A percentile compares a stretch with the other conserved stretches of the same genome.
These are phyloP conservation scores for Jacaranda copaia DNA, from an alignment of 257 asterid genomes.

Conservation along the genomic window DNA sequence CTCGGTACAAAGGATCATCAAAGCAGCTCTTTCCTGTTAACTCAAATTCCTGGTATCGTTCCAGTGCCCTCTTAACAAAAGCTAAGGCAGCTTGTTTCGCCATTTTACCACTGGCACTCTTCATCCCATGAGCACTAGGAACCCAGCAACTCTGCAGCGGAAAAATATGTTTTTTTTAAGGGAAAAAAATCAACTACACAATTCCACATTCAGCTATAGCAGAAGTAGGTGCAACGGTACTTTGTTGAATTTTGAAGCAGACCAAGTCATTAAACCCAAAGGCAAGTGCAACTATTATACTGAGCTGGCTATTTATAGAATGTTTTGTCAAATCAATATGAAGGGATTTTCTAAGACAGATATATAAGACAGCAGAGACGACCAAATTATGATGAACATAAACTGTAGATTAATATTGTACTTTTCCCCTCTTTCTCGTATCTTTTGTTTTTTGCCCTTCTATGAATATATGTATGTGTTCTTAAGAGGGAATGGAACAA, in stretches of 20 bases:
- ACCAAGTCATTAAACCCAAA: background rate
- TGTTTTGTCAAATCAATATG: conserved; percentile 12
- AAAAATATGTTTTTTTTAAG: background rate
- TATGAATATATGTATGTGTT: background rate
- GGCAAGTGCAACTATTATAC: conserved; percentile 11
- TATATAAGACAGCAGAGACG: conserved; percentile 7
- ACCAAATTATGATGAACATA: conserved; percentile 16
- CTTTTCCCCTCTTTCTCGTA: background rate
- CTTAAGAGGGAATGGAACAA: background rate
- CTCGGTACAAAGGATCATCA: conserved; percentile 65
- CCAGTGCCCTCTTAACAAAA: conserved; percentile 78
- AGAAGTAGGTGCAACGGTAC: conserved; percentile 13
- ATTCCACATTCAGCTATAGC: conserved; percentile 9
- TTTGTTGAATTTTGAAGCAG: conserved; percentile 12
- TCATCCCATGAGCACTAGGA: conserved; percentile 81
- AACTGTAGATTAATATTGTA: background rate
- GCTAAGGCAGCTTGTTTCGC: conserved; percentile 89
- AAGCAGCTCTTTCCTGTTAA: conserved; percentile 85
- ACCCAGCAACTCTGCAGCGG: conserved; percentile 75
- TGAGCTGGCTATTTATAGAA: conserved; percentile 2
- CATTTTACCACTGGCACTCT: conserved; percentile 81
- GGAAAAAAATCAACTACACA: conserved; percentile 14
- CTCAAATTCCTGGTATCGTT: conserved; percentile 71
- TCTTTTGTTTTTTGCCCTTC: background rate
- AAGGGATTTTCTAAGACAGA: conserved; percentile 25